Evolutionary conservation across 2,329 filamentous ascomycete genomes (phyloP).

Genomic region (Elsinoe necatrix): DNA sequence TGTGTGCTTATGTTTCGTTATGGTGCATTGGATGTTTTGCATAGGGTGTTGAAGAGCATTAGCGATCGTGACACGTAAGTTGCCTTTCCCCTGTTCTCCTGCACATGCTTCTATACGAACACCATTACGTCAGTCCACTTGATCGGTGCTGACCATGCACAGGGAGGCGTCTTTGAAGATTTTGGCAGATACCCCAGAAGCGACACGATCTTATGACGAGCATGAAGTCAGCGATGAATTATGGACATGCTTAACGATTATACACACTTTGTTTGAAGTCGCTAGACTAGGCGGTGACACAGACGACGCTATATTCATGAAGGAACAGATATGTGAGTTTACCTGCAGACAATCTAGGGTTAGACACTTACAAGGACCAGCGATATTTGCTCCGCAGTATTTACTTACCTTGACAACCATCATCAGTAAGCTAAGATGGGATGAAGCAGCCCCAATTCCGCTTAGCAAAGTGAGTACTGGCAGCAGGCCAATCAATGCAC

Average conservation of each 20-base stretch:
- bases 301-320: conserved; percentile 12
- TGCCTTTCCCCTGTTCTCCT: neutral
- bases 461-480: conserved; percentile 30
- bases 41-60: conserved; percentile 30
- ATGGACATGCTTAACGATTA: conserved; percentile 42
- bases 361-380: conserved; percentile 38
- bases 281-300: conserved; percentile 30
- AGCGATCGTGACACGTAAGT: conserved; percentile 23
- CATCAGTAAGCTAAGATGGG: conserved; percentile 46
- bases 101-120: too few species aligned
- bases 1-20: conserved; percentile 34
- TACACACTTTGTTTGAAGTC: conserved; percentile 43
- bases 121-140: neutral
- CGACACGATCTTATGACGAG: conserved; percentile 14
- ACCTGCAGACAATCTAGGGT: neutral
- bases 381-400: conserved; percentile 46
- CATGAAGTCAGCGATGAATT: conserved; percentile 32
- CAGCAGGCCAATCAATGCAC: neutral
- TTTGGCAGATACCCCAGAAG: conserved; percentile 15
- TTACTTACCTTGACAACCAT: conserved; percentile 62
- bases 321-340: conserved; percentile 17
- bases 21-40: conserved; percentile 34
- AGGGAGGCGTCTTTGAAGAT: conserved; percentile 9
- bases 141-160: neutral
- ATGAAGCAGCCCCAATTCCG: conserved; percentile 52